Evolutionary conservation across 768 basidiomycete species (phyloP), one percentile per base, ranked within the genome.

Genomic region (Kondoa subrosea): DNA sequence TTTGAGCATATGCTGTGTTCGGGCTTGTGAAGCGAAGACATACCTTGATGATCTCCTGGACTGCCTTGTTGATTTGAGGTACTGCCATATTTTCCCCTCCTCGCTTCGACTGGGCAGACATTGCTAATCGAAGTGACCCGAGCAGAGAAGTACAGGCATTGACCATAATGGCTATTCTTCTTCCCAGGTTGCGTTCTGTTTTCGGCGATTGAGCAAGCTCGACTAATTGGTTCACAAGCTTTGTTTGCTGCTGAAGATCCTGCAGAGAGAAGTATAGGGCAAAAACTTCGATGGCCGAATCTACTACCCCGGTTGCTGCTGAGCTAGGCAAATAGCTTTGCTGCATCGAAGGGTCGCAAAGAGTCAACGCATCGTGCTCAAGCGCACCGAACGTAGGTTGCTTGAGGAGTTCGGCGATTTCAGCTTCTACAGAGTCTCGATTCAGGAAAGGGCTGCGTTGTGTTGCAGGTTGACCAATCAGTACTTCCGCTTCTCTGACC

Each of bases 281-380:
- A 73, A 96, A 96, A 1, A 96, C 81, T 57, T 87, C 84, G n/a
- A 97, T 85, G 0, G 90, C 87, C 3, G 87, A 84, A 75, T 96
- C 88, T 30, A 95, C 87, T 12, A 90, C 87, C 2, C 87, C 83
- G 0, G 89, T 90, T 0, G 83, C 81, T 1, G 91, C 80, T 1
- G 91, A 85, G 4, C 88, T 84, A 4, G 87, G 83, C n/a, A n/a
- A n/a, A n/a, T n/a, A n/a, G n/a, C 77, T 57, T 81, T 82, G 68
- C 59, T 16, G 61, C 50, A 78, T 34, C 76, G 77, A n/a, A 78
- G 77, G 74, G 32, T 58, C 66, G 60, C 84, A 90, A 1, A 88
- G 79, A 0, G 83, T 83, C 32, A 88, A 81, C 0, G 87, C 83
- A 70, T 99, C 91, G 73, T 93, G 86, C 75, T 96, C 92, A 67